Conservation (phyloP, 441 rosid species). For the Gossypium schwendimanii region DNA sequence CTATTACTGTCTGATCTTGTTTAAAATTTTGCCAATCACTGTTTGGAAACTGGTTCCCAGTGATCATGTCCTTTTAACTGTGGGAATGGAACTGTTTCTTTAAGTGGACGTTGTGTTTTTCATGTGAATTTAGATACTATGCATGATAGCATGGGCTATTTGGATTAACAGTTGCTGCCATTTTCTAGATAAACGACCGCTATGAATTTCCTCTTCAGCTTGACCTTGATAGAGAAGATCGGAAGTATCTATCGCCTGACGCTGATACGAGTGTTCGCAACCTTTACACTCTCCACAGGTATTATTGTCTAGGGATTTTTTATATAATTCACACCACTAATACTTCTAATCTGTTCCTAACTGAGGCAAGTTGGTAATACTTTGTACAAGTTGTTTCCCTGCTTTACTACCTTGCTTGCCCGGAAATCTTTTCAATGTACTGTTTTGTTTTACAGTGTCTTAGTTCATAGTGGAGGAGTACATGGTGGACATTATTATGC, state of each 20-base stretch:
- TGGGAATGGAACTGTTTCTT: neutral
- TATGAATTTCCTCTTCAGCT: conserved; percentile 93
- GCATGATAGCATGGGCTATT: neutral
- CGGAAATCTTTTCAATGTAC: neutral
- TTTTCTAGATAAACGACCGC: conserved; percentile 78
- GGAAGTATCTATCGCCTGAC: conserved; percentile 81
- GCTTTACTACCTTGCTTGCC: neutral
- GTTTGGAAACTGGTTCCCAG: neutral
- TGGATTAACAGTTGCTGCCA: conserved; percentile 8
- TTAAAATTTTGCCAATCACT: neutral
- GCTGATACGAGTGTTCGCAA: conserved; percentile 84
- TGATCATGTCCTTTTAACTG: neutral
- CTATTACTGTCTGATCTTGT: neutral
- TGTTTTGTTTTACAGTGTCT: conserved; percentile 45
- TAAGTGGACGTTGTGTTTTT: neutral
- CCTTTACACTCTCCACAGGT: conserved; percentile 94
- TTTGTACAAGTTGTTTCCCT: neutral
- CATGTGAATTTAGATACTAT: neutral
- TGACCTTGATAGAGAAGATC: conserved; percentile 77
- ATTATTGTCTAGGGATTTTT: neutral
- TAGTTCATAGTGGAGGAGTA: conserved; percentile 91
- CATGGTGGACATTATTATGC: conserved; percentile 96
- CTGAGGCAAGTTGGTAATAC: neutral
- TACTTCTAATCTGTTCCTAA: neutral
- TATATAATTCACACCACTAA: neutral